A percentile compares a stretch with the other conserved stretches of the same genome.
Conservation (phyloP, 208 protist species). For the Leishmania lainsoni region DNA sequence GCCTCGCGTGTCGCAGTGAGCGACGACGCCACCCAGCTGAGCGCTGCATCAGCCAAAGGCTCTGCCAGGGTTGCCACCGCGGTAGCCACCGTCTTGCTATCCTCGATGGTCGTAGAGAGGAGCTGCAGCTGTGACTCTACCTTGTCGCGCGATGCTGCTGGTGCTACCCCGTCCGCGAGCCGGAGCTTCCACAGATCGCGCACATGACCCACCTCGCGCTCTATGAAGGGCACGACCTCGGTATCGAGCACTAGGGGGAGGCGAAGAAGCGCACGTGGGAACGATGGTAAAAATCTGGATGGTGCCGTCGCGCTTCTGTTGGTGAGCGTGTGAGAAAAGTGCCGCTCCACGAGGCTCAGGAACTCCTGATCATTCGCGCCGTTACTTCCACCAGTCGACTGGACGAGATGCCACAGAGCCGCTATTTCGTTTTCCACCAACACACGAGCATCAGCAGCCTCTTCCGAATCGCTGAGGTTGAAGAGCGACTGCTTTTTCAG, state of each 20-base stretch:
- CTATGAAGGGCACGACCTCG: conserved; percentile 16
- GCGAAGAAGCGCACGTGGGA: conserved; percentile 7
- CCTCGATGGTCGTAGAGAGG: neutral
- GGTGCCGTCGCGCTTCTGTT: neutral
- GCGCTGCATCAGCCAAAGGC: conserved; percentile 32
- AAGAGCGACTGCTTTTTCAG: conserved; percentile 6
- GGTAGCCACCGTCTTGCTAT: neutral
- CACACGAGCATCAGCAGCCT: neutral
- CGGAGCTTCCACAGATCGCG: conserved; percentile 7
- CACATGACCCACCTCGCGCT: conserved; percentile 17
- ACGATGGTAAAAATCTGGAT: neutral
- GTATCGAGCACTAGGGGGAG: conserved; percentile 20
- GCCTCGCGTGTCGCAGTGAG: conserved; percentile 13
- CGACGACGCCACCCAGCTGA: conserved; percentile 9
- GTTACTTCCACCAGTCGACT: neutral
- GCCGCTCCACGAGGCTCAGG: conserved; percentile 20
- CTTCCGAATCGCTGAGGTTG: conserved; percentile 13
- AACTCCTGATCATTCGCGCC: conserved; percentile 12
- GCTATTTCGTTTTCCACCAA: conserved; percentile 6
- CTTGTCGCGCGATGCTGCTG: neutral
- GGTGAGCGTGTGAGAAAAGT: conserved; percentile 30
- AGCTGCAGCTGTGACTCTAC: conserved; percentile 9
- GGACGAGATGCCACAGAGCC: conserved; percentile 11
- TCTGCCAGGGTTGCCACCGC: conserved; percentile 15
- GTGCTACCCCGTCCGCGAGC: neutral